Base-by-base conservation (phyloP, 345 rosid species). In the Eutrema japonicum region DNA sequence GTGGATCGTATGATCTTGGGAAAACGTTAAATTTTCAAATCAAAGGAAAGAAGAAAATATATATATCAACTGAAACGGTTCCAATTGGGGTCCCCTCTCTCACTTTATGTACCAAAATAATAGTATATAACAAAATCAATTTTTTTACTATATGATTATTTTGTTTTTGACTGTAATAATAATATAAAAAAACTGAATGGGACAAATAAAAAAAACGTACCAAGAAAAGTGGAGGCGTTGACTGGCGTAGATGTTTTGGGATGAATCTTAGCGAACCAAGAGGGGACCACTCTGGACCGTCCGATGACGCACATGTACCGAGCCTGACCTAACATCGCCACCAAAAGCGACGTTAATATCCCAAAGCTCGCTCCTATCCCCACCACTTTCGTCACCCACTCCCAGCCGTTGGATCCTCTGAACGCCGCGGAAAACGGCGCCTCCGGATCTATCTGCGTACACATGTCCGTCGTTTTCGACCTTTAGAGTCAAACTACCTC, bases 231-330 rank as follows among this genome's bases (percentile, higher is more conserved):
- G 81, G 98, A 91, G 49, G 97, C 93, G 83, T 94, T 89, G 82
- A 94, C 92, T 61, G 98, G 98, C 32, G 97, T 94, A 12, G 87
- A 94, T 16, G 98, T 86, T 38, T 22, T 73, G 0, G 83, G 84
- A 79, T 91, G 95, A 86, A 94, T 84, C 86, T 85, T 82, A 10
- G 98, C 90, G 78, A 94, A 87, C 93, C 98, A 94, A 2, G 49
- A 76, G 3, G 98, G 98, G 85, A 88, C 92, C 80, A 91, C 86
- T 46, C 74, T 78, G 7, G 98, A 91, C 82, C 98, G 89, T 71
- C 98, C 98, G 88, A 94, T 94, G 9, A 94, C 98, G 56, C 97
- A 94, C 96, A 94, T 85, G 88, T 94, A 94, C 41, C 98, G 83
- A 42, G 98, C 89, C 74, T 94, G 98, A 9, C 98, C 98, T 82